Conservation (phyloP, 768 basidiomycete species). For the Termitomyces sp. region DNA sequence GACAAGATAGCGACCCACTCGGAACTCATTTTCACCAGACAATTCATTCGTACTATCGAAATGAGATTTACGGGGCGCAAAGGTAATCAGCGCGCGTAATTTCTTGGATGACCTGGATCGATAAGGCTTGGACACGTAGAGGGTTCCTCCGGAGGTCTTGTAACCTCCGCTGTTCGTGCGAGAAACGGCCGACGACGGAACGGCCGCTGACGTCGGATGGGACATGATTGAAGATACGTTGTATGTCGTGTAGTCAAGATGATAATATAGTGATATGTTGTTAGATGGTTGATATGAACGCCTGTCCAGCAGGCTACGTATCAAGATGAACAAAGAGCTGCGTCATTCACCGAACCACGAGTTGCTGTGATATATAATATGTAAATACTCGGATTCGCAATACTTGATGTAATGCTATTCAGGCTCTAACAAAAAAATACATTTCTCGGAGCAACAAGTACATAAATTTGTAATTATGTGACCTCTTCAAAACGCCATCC, state of each 20-base stretch:
- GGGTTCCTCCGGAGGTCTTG: conserved; percentile 54
- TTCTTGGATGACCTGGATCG: conserved; percentile 71
- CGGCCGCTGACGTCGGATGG: not conserved
- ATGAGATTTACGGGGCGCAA: conserved; percentile 77
- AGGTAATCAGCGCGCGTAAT: conserved; percentile 77
- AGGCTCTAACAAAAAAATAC: not conserved
- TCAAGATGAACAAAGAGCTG: not conserved
- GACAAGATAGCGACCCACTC: conserved; percentile 37
- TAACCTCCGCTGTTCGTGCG: conserved; percentile 32
- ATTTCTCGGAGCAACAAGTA: not conserved
- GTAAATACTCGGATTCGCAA: not conserved
- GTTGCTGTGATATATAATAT: not conserved
- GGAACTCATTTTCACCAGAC: conserved; percentile 78
- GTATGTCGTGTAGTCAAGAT: not conserved
- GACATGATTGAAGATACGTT: not conserved
- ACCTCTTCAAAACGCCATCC: conserved; percentile 47
- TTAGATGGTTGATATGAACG: not conserved
- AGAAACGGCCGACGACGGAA: not conserved
- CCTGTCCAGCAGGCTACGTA: not conserved
- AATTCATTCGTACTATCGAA: conserved; percentile 79
- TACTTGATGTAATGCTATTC: too few species aligned
- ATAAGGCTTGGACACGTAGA: conserved; percentile 73
- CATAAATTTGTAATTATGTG: conserved; percentile 20
- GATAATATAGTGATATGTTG: not conserved
- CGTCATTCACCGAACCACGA: not conserved